A percentile compares a stretch with the other conserved stretches of the same genome.
phyloP scores from a whole-genome alignment of 805 yeast species.

The Sugiyamaella floridensis region DNA sequence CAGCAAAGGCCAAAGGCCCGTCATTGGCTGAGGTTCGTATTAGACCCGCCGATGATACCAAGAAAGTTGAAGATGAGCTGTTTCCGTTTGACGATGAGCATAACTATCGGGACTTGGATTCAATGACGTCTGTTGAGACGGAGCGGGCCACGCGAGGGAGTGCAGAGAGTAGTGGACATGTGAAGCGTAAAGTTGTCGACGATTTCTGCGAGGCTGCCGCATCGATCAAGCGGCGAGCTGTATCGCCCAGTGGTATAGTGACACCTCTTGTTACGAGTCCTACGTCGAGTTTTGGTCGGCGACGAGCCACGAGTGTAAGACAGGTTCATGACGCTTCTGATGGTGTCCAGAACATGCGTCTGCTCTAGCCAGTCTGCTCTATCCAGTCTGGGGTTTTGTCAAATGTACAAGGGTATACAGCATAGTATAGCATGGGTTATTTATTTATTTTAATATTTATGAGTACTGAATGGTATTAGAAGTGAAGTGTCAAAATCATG shows the following conservation, averaged over 20 bases:
- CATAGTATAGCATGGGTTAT: no score
- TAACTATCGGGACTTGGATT: neutral
- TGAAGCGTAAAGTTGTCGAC: conserved; percentile 17
- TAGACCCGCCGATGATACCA: neutral
- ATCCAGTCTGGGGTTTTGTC: no score
- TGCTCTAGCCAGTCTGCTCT: neutral
- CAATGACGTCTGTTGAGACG: neutral
- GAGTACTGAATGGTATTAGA: neutral
- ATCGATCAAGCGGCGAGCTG: conserved; percentile 21
- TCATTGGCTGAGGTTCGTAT: neutral
- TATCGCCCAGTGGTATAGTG: conserved; percentile 19
- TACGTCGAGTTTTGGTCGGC: conserved; percentile 11
- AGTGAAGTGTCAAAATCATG: no score
- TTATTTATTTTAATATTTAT: neutral
- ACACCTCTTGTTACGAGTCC: conserved; percentile 16
- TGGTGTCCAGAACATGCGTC: conserved; percentile 21
- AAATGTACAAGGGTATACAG: no score
- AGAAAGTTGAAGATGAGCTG: neutral
- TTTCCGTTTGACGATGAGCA: conserved; percentile 4
- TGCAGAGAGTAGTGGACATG: neutral
- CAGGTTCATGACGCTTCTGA: conserved; percentile 23
- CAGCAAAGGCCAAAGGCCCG: neutral
- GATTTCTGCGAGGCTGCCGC: conserved; percentile 8
- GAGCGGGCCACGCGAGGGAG: neutral
- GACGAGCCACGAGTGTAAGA: conserved; percentile 13